Conservation (phyloP, 208 protist species). For the Phytomonas francai region DNA sequence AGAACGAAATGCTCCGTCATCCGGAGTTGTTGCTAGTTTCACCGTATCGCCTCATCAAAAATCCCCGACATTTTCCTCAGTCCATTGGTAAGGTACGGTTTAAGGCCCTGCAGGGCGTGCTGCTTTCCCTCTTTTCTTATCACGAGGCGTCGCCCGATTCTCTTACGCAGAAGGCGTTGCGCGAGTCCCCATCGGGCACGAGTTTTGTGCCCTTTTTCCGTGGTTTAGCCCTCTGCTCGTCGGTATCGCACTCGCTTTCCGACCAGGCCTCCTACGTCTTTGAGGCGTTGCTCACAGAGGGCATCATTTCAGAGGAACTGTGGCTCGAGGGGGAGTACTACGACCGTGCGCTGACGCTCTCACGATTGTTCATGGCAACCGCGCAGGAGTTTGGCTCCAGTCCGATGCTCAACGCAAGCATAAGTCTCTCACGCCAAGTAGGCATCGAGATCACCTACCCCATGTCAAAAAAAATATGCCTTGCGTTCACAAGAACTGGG, state of each 20-base stretch:
- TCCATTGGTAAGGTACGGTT: conserved; percentile 13
- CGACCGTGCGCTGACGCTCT: conserved; percentile 16
- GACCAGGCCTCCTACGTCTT: conserved; percentile 31
- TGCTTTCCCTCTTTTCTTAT: conserved; percentile 17
- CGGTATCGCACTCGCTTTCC: conserved; percentile 19
- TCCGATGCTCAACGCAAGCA: conserved; percentile 13
- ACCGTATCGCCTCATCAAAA: conserved; percentile 16
- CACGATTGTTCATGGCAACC: conserved; percentile 6
- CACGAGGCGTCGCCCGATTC: conserved; percentile 22
- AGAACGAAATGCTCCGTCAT: conserved; percentile 8
- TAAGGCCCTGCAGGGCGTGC: conserved; percentile 8
- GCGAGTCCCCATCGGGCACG: conserved; percentile 1
- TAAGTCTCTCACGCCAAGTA: conserved; percentile 10
- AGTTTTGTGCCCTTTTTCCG: conserved; percentile 28
- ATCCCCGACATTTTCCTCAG: not conserved
- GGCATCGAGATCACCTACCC: conserved; percentile 10
- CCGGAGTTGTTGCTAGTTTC: conserved; percentile 18
- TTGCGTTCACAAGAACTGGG: conserved; percentile 7
- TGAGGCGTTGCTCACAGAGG: conserved; percentile 20
- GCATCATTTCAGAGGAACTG: conserved; percentile 17
- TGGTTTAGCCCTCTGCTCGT: conserved; percentile 19
- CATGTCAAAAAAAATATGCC: conserved; percentile 14
- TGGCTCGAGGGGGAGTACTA: conserved; percentile 23
- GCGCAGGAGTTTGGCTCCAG: conserved; percentile 31
- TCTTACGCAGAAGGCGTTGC: not conserved